Conservation (phyloP, 169 alveolate genomes). For the Eimeria falciformis region DNA sequence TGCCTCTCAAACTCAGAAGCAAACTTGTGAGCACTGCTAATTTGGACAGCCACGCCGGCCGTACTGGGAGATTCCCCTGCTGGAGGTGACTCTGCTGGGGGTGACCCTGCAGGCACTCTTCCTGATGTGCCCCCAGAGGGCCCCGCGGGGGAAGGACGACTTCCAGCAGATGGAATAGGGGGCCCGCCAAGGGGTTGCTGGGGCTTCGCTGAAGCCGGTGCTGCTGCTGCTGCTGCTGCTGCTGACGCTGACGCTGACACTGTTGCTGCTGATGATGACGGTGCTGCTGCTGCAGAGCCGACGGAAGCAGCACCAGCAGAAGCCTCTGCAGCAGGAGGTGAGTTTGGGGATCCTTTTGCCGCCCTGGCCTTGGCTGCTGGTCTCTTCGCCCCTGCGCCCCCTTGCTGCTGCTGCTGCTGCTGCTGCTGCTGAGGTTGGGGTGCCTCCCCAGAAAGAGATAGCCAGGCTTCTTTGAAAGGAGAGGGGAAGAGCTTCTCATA, state of each 20-base stretch:
- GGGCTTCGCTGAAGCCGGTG: neutral
- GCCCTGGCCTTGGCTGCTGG: slow-evolving; percentile 33
- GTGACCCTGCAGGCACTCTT: neutral
- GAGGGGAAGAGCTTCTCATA: slow-evolving; percentile 73
- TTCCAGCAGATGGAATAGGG: neutral
- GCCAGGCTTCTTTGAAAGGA: slow-evolving; percentile 72
- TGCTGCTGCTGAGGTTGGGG: slow-evolving; percentile 52
- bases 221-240: neutral
- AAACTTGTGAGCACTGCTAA: slow-evolving; percentile 55
- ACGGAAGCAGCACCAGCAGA: slow-evolving; percentile 7
- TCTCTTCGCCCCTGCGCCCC: slow-evolving; percentile 40
- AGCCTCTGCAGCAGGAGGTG: slow-evolving; percentile 36
- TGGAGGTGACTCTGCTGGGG: slow-evolving; percentile 1
- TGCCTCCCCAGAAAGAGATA: slow-evolving; percentile 50
- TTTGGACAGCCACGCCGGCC: slow-evolving; percentile 8
- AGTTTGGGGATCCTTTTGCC: neutral
- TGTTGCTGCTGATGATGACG: slow-evolving; percentile 21
- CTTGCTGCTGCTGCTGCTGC: slow-evolving; percentile 60
- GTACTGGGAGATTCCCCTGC: too few relatives aligned
- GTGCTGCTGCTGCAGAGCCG: neutral
- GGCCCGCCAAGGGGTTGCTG: neutral
- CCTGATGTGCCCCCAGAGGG: neutral
- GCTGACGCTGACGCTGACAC: neutral
- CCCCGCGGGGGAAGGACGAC: neutral
- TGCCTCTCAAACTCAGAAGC: slow-evolving; percentile 69